Evolutionary conservation across 176 grass and related monocot species (phyloP).

Genomic region (Eragrostis curvula): DNA sequence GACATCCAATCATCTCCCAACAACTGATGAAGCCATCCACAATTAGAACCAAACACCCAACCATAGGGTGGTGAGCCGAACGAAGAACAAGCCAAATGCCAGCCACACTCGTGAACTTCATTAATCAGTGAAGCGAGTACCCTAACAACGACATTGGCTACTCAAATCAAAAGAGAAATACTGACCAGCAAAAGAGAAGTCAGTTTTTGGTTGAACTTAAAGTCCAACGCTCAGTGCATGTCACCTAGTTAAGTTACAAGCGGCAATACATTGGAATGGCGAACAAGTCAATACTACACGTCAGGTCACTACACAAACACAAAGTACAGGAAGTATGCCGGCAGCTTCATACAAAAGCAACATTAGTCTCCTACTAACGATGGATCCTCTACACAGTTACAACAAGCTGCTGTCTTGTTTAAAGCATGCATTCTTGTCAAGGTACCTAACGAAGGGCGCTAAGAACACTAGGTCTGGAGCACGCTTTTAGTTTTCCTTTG

Average conservation of each 20-base stretch:
- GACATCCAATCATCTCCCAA: conserved; percentile 56
- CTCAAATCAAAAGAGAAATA: too few relatives aligned
- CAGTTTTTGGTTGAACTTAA: too few relatives aligned
- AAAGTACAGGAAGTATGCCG: too few relatives aligned
- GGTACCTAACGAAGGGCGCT: conserved; percentile 7
- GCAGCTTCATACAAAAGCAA: background rate
- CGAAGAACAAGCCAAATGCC: conserved; percentile 27
- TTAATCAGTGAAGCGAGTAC: conserved; percentile 36
- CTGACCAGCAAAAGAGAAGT: too few relatives aligned
- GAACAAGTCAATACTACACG: too few relatives aligned
- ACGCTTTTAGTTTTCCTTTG: background rate
- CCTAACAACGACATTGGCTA: conserved; percentile 13
- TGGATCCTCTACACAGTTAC: conserved; percentile 25
- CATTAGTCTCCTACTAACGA: conserved; percentile 25
- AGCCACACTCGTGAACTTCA: conserved; percentile 27
- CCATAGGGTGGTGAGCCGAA: conserved; percentile 27
- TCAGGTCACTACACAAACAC: too few relatives aligned
- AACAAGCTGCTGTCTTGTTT: conserved; percentile 47
- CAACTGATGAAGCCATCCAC: conserved; percentile 33
- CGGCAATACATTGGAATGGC: too few relatives aligned
- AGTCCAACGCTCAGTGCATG: too few relatives aligned
- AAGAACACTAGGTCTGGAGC: background rate
- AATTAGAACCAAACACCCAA: conserved; percentile 29
- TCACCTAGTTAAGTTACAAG: too few relatives aligned
- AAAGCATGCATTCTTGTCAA: conserved; percentile 47